phyloP scores from a whole-genome alignment of 306 rosid species.

The Cucumis sativus region Cucumber_9930_V3 NC_026657.2:20969501-20970000 shows the following conservation, averaged over 20 bases:
- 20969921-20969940: not conserved
- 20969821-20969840: not conserved
- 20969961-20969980: too few species aligned
- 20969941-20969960: too few species aligned
- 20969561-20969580: too few species aligned
- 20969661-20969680: not conserved
- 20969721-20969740: slow-evolving; percentile 3
- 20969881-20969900: not conserved
- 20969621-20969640: too few species aligned
- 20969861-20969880: not conserved
- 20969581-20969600: too few species aligned
- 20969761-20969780: not conserved
- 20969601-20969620: too few species aligned
- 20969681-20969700: slow-evolving; percentile 23
- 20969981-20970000: too few species aligned
- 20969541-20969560: too few species aligned
- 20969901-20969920: not conserved
- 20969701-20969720: slow-evolving; percentile 92
- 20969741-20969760: not conserved
- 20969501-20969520: not conserved
- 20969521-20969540: too few species aligned
- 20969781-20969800: not conserved
- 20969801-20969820: slow-evolving; percentile 1
- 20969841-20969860: not conserved
- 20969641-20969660: not conserved